Evolutionary conservation across 495 filamentous ascomycete species (phyloP).

Genomic region (Penicillium longicatenatum): DNA sequence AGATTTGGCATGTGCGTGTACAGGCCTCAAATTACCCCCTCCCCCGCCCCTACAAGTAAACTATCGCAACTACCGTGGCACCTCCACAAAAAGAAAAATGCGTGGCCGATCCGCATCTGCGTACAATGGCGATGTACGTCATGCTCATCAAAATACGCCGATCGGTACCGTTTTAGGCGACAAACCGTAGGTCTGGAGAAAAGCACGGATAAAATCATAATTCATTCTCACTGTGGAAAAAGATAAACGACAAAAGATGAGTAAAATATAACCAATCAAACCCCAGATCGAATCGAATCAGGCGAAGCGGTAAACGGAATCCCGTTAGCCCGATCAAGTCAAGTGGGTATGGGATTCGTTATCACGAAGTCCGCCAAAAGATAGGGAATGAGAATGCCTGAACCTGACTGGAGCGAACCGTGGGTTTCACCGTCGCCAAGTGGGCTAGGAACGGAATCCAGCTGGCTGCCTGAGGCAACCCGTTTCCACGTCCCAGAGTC

Average conservation of each 20-base stretch:
- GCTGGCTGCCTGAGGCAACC: neutral
- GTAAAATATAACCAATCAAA: neutral
- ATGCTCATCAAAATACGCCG: neutral
- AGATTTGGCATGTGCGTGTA: neutral
- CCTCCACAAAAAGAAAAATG: neutral
- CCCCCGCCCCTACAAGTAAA: too few relatives aligned
- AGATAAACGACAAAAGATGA: neutral
- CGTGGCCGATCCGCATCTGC: neutral
- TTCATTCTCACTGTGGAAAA: neutral
- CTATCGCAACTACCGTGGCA: neutral
- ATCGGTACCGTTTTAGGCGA: neutral
- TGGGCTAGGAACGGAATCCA: neutral
- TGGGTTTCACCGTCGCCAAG: neutral
- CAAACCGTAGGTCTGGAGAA: neutral
- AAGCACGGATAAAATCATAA: neutral
- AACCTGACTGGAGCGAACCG: neutral
- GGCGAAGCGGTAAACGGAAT: neutral
- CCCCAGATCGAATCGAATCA: too few relatives aligned
- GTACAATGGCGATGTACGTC: neutral
- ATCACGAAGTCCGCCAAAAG: neutral
- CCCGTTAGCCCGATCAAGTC: neutral
- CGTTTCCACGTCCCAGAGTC: neutral
- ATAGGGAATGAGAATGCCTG: neutral
- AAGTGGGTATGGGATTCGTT: neutral
- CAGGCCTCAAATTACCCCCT: neutral